phyloP scores from a whole-genome alignment of 2,329 filamentous ascomycete species.

The Remersonia thermophila region DNA sequence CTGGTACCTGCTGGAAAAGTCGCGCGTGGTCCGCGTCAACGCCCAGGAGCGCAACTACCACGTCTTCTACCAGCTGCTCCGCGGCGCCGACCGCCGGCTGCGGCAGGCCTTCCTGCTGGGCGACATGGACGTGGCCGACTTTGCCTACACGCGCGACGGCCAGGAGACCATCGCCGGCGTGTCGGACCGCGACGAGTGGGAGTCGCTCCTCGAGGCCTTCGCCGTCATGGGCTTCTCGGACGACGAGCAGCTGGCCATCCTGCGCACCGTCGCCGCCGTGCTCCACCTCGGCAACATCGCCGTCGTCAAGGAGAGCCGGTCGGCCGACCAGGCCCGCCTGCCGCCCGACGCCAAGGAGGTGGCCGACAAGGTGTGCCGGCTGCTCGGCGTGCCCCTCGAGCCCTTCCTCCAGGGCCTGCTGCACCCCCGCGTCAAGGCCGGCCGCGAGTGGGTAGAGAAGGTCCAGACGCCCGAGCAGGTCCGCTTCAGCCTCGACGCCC shows the following conservation, averaged over 20 bases:
- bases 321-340: slow-evolving; percentile 80
- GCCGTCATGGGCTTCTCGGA: slow-evolving; percentile 85
- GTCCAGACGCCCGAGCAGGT: slow-evolving; percentile 97
- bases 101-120: slow-evolving; percentile 67
- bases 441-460: slow-evolving; percentile 96
- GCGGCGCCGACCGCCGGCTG: slow-evolving; percentile 62
- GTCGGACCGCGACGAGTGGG: slow-evolving; percentile 86
- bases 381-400: slow-evolving; percentile 75
- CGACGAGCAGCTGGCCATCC: slow-evolving; percentile 68
- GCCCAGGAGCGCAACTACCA: slow-evolving; percentile 89
- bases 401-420: slow-evolving; percentile 79
- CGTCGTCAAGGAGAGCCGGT: slow-evolving; percentile 80
- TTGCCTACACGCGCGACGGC: slow-evolving; percentile 81
- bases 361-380: slow-evolving; percentile 64
- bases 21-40: slow-evolving; percentile 85
- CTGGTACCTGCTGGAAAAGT: slow-evolving; percentile 97
- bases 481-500: slow-evolving; percentile 73
- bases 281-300: slow-evolving; percentile 86
- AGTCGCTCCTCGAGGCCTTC: slow-evolving; percentile 80
- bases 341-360: slow-evolving; percentile 62
- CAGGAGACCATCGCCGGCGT: slow-evolving; percentile 87
- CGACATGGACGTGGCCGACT: slow-evolving; percentile 67
- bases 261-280: slow-evolving; percentile 81
- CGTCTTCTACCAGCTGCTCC: slow-evolving; percentile 89
- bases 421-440: slow-evolving; percentile 89